These are phyloP conservation scores for Aurinia saxatilis DNA, from an alignment of 345 rosid species.

Conservation along the genomic window DNA sequence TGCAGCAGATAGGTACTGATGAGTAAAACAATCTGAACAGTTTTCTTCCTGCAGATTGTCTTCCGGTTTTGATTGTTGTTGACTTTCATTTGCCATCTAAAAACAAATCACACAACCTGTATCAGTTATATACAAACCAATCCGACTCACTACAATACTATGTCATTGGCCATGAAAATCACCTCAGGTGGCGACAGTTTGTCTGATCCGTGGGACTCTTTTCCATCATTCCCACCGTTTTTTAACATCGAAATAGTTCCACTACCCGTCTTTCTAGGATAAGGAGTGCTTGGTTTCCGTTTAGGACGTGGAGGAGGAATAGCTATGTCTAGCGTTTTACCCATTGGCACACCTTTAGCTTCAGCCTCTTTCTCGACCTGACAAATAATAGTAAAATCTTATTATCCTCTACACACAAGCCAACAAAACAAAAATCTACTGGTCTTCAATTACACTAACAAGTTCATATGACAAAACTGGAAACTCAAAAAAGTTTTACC, in stretches of 20 bases:
- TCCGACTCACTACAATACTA: background rate
- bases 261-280: constrained; percentile 68
- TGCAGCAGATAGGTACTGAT: constrained; percentile 37
- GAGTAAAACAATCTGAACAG: constrained; percentile 61
- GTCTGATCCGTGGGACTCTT: constrained; percentile 50
- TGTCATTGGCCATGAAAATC: background rate
- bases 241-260: constrained; percentile 28
- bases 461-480: background rate
- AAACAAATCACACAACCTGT: constrained; percentile 7
- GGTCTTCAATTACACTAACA: background rate
- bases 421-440: background rate
- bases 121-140: background rate
- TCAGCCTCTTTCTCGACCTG: constrained; percentile 98
- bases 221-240: constrained; percentile 44
- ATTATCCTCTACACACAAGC: background rate
- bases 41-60: constrained; percentile 43
- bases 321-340: constrained; percentile 70
- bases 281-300: constrained; percentile 89
- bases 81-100: constrained; percentile 47
- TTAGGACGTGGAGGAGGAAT: constrained; percentile 99
- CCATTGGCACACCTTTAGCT: constrained; percentile 65
- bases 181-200: constrained; percentile 61
- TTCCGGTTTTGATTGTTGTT: constrained; percentile 32
- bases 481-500: constrained; percentile 24
- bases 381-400: constrained; percentile 13